These are phyloP conservation scores for Santalum album DNA, from an alignment of 164 flowering plant genomes.

Conservation along the genomic window DNA sequence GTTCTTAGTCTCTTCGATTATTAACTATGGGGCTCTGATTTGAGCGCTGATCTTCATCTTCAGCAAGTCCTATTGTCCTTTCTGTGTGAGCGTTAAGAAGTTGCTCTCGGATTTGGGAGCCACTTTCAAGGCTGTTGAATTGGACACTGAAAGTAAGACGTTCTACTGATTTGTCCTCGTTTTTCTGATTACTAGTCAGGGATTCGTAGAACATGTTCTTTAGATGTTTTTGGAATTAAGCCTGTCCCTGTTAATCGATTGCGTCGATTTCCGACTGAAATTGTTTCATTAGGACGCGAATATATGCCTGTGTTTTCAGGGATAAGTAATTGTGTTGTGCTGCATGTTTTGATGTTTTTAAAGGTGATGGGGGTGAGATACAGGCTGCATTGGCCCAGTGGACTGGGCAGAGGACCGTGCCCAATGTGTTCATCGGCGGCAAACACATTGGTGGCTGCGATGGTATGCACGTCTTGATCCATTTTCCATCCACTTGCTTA, in stretches of 20 bases:
- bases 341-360: not conserved
- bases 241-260: too few relatives aligned
- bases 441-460: not conserved
- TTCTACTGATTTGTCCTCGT: not conserved
- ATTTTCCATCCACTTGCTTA: not conserved
- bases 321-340: too few relatives aligned
- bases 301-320: too few relatives aligned
- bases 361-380: not conserved
- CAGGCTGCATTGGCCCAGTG: not conserved
- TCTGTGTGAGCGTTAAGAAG: not conserved
- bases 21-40: not conserved
- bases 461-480: not conserved
- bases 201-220: too few relatives aligned
- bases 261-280: too few relatives aligned
- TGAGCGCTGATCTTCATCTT: not conserved
- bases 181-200: too few relatives aligned
- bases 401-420: not conserved
- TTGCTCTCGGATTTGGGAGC: not conserved
- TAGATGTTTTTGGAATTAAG: too few relatives aligned
- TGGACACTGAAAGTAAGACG: not conserved
- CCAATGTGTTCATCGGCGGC: slow-evolving; percentile 1
- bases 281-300: too few relatives aligned
- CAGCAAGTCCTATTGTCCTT: not conserved
- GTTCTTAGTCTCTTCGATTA: not conserved
- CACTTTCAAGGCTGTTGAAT: not conserved